Conservation (phyloP, 2,329 filamentous ascomycete genomes). For the Penicillium hesseltinei region DNA sequence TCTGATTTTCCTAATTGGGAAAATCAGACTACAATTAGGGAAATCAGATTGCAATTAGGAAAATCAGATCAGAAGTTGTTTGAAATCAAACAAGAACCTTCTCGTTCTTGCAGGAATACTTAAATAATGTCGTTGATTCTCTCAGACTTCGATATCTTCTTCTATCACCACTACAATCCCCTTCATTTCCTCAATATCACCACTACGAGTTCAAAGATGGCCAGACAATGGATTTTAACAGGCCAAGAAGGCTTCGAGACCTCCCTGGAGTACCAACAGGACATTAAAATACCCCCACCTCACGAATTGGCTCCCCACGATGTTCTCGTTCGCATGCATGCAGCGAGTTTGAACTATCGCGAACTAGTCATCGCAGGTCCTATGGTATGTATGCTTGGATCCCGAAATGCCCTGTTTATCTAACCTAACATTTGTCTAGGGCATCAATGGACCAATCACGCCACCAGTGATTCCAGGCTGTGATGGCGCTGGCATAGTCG, state of each 20-base stretch:
- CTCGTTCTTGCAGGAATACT: not conserved
- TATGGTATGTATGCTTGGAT: not conserved
- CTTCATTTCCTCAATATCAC: not conserved
- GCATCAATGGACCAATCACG: not conserved
- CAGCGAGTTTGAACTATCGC: slow-evolving; percentile 1
- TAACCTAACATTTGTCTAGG: not conserved
- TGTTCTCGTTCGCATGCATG: not conserved
- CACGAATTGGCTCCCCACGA: slow-evolving; percentile 1
- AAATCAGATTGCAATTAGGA: not conserved
- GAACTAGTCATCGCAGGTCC: slow-evolving; percentile 5
- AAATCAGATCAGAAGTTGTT: not conserved
- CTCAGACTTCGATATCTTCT: not conserved
- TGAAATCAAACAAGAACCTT: not conserved
- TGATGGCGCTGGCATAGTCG: not conserved
- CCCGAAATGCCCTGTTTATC: not conserved
- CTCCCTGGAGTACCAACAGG: slow-evolving; percentile 35
- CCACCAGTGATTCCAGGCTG: not conserved
- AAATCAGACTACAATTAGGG: not conserved
- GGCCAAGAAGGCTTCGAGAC: slow-evolving; percentile 37
- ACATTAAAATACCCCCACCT: slow-evolving; percentile 1
- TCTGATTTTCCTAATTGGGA: slow-evolving; percentile 5
- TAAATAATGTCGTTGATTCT: not conserved
- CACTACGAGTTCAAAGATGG: slow-evolving; percentile 21
- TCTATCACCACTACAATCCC: not conserved
- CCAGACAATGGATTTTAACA: slow-evolving; percentile 34